Conservation (phyloP, 2,329 filamentous ascomycete species). For the Aureobasidium mangrovei region DNA sequence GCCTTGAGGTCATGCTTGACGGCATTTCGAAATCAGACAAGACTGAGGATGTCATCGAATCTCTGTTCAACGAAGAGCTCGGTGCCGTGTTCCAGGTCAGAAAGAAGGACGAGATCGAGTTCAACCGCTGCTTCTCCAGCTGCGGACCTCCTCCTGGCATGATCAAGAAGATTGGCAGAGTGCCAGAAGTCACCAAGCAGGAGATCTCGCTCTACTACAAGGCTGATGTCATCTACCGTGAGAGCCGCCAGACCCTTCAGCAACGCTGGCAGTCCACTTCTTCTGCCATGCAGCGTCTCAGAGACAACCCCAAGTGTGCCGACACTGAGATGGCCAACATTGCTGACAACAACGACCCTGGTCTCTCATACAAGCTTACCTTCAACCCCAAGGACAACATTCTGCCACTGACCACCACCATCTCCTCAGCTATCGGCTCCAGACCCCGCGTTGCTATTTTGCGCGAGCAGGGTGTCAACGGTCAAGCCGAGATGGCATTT, state of each 20-base stretch:
- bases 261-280: conserved; percentile 84
- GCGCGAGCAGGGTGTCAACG: conserved; percentile 91
- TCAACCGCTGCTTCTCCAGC: conserved; percentile 83
- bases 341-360: conserved; percentile 65
- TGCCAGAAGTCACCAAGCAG: conserved; percentile 62
- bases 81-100: conserved; percentile 94
- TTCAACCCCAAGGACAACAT: conserved; percentile 73
- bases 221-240: conserved; percentile 57
- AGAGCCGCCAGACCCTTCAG: conserved; percentile 66
- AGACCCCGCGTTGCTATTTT: conserved; percentile 82
- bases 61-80: conserved; percentile 92
- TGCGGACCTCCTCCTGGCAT: conserved; percentile 75
- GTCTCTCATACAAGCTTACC: conserved; percentile 73
- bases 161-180: conserved; percentile 74
- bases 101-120: conserved; percentile 72
- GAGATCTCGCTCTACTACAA: conserved; percentile 67
- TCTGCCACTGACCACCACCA: conserved; percentile 56
- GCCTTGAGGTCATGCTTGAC: conserved; percentile 77
- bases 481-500: conserved; percentile 95
- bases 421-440: conserved; percentile 52
- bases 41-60: conserved; percentile 53
- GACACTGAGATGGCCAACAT: conserved; percentile 74
- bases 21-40: conserved; percentile 55
- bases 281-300: conserved; percentile 78
- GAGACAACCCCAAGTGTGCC: conserved; percentile 81